Base-by-base conservation (phyloP, 2,329 filamentous ascomycete genomes). In the Epichloe sylvatica region DNA sequence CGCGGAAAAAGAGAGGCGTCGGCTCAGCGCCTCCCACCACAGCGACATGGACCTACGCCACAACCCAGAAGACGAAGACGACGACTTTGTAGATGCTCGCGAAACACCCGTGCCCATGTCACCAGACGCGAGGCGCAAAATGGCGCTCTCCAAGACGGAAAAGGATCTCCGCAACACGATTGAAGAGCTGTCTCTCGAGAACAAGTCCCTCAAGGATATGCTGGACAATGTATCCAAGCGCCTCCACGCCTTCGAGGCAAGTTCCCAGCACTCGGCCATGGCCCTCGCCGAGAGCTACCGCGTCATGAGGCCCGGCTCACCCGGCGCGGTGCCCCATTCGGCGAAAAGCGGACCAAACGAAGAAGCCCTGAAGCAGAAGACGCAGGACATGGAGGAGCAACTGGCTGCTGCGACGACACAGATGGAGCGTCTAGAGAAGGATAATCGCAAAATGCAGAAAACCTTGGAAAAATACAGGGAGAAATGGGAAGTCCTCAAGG, bases 191-290 rank as follows among this genome's bases (percentile, higher is more conserved):
- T 81, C 84, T 54, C 78, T 91, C 45, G 88, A 97, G 62, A 98
- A 97, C 64, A 78, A 84, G 54, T 86, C 85, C 9, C 75, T 97
- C 46, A 91, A 92, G 59, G 79, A 84, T 51, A 81, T 89, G 57
- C 79, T 94, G 8, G 90, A 97, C 65, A 88, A 87, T 46, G 77
- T 96, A 36, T 86, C 85, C 54, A 86, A 84, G 58, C 80, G 91
- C 0, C 76, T 98, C n/a, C 86, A 92, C 59, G 84, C 89, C 54
- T 98, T 95, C 69, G 91, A 98, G 66, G 83, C 88, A 38, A 90
- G 87, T 58, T 88, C 89, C 0, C 92, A 97, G 67, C 88, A 83
- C 54, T 90, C 85, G 37, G 86, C 84, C 48, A 78, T 90, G 67
- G 87, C 88, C 3, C 76, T 97, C 35, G 86, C 90, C 13, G 88